A percentile compares a stretch with the other conserved stretches of the same genome.
Conservation (phyloP, 108 stramenopile genomes). For the Nitzschia sp. region DNA sequence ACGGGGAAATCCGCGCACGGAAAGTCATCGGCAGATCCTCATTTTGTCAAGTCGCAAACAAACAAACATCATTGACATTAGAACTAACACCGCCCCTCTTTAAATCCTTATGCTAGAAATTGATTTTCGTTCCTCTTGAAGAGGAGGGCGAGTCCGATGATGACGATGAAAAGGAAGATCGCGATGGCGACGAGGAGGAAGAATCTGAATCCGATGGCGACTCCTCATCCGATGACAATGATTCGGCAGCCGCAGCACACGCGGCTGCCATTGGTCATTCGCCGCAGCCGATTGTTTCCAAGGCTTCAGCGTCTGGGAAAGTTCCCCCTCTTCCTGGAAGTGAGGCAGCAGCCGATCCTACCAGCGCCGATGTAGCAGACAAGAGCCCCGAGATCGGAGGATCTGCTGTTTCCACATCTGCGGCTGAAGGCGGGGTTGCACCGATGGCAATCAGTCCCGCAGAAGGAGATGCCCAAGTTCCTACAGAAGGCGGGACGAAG, state of each 20-base stretch:
- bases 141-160: slow-evolving; percentile 32
- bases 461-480: not conserved
- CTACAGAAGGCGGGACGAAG: not conserved
- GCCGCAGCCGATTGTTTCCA: slow-evolving; percentile 37
- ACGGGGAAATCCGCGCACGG: no score
- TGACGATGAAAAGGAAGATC: slow-evolving; percentile 28
- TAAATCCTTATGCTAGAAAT: no score
- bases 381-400: slow-evolving; percentile 6
- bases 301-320: slow-evolving; percentile 8
- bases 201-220: slow-evolving; percentile 29
- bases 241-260: slow-evolving; percentile 69
- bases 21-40: not conserved
- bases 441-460: slow-evolving; percentile 12
- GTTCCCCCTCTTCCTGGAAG: not conserved
- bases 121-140: slow-evolving; percentile 45
- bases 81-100: no score
- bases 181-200: slow-evolving; percentile 25
- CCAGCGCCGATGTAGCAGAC: not conserved
- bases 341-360: slow-evolving; percentile 11
- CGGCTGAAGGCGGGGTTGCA: slow-evolving; percentile 3
- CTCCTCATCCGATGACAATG: slow-evolving; percentile 64
- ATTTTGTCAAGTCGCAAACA: not conserved
- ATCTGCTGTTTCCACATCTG: not conserved
- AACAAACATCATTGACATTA: no score
- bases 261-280: slow-evolving; percentile 80